Evolutionary conservation across 352 stramenopile species (phyloP), one percentile per base, ranked within the genome.

Genomic region (Phytophthora pseudosyringae): DNA sequence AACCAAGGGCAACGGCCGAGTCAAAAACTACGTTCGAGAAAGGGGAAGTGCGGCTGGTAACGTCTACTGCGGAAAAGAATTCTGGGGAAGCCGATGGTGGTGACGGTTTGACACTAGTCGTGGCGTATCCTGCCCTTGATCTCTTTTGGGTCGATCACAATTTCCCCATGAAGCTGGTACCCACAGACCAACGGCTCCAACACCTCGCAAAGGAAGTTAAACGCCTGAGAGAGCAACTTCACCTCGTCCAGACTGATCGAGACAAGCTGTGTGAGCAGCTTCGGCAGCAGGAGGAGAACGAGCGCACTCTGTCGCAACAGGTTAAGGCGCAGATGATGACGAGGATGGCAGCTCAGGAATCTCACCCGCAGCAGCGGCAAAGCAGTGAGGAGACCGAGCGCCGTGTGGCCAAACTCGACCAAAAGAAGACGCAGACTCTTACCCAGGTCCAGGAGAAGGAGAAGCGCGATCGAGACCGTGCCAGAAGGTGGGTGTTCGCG

Each of bases 51-150:
- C 60, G 72, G 44, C 51, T 82, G 49, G 10, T 67, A 50, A 67
- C 45, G 13, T 61, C 54, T n/a, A 69, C 47, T 39, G 59, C 65
- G 4, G 47, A 69, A 38, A 69, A 69, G 13, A 33, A 35, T 13
- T 15, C 54, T 15, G 44, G 43, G 31, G 36, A 59, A 44, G 40
- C 33, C 26, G 54, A n/a, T 26, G 28, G 32, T 25, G 32, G 31
- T 18, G 40, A 56, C 13, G 32, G 25, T 8, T 38, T 79, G 46
- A 71, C 51, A 31, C 47, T 82, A 32, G 44, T 65, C n/a, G 67
- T 82, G 16, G 40, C 60, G 31, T 82, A 79, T 16, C 74, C 74
- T 26, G 73, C 60, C 21, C 73, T 76, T 44, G 74, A 82, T 28
- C 63, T 82, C 18, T 82, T 71, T 57, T 36, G 67, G 15, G 57